phyloP scores from a whole-genome alignment of 441 rosid genomes.

The Jatropha podagrica region DNA sequence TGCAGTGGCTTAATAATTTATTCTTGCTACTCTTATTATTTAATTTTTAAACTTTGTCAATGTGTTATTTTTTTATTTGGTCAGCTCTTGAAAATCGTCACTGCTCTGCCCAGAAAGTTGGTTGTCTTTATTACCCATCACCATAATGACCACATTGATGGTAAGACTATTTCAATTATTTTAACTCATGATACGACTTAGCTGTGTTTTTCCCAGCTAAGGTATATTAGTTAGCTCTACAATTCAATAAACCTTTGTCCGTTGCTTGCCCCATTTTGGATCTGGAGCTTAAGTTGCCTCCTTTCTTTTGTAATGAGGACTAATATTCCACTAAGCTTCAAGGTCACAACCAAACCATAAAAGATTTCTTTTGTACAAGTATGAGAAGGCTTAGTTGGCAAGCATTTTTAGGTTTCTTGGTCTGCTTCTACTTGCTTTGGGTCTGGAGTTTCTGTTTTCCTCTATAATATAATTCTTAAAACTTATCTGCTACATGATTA shows the following conservation, averaged over 20 bases:
- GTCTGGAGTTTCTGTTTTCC: slow-evolving; percentile 2
- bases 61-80: slow-evolving; percentile 27
- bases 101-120: slow-evolving; percentile 69
- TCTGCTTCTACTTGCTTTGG: slow-evolving; percentile 1
- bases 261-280: background rate
- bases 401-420: background rate
- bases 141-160: slow-evolving; percentile 83
- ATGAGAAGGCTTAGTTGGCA: slow-evolving; percentile 4
- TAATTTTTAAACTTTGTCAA: slow-evolving; percentile 15
- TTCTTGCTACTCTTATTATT: slow-evolving; percentile 10
- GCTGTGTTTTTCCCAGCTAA: background rate
- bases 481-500: background rate
- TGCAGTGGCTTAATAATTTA: background rate
- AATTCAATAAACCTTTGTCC: background rate
- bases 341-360: background rate
- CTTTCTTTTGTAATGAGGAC: background rate
- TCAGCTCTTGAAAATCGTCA: slow-evolving; percentile 68
- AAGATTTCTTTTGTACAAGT: background rate
- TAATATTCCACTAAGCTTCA: background rate
- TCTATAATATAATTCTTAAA: background rate
- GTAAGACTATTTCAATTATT: slow-evolving; percentile 34
- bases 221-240: background rate
- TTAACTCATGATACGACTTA: background rate
- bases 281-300: background rate
- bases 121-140: slow-evolving; percentile 85